Base-by-base conservation (phyloP, 192 early-diverging fungal genomes). In the Backusella morwellensis region DNA sequence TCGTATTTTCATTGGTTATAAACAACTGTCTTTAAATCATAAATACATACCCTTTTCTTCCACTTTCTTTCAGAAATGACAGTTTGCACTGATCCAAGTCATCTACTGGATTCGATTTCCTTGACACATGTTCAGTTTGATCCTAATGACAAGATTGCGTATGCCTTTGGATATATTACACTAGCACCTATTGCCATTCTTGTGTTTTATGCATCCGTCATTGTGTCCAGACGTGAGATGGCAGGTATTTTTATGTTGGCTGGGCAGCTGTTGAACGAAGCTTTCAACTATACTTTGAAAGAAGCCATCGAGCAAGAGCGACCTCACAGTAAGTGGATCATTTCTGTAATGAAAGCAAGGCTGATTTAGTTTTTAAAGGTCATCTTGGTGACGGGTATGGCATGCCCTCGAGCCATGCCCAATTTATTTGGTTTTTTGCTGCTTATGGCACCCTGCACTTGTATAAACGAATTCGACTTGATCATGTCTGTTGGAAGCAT, bases 391-490 rank as follows among this genome's bases (percentile, higher is more conserved):
- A 83, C 15, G 92, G 92, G 7, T 95, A 96, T 79, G 95, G 93
- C 5, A 96, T 96, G 95, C 95, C 95, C 9, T 92, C 91, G 8
- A 89, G 87, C 36, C 95, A 96, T 78, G 77, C 93, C 9, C 93
- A 96, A 75, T 94, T 95, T 77, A 91, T 95, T 77, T 86, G 87
- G 40, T 96, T 86, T 79, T 96, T 94, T 83, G 86, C 91, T 7
- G 82, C 82, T 0, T 93, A 88, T 75, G 66, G 78, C 0, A 68
- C 85, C 19, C 77, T 96, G 17, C 87, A 93, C 66, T 74, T 88
- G 32, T 80, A 84, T 47, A 67, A 54, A 41, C 79, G 85, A 8
- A 76, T 83, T 41, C 35, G 19, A 19, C 21, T 83, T n/a, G 75
- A 85, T 38, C 40, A 78, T 71, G 42, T 35, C 5, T 23, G 23